Conservation (phyloP, 1,284 basidiomycete species). For the Tilletia walkeri region DNA sequence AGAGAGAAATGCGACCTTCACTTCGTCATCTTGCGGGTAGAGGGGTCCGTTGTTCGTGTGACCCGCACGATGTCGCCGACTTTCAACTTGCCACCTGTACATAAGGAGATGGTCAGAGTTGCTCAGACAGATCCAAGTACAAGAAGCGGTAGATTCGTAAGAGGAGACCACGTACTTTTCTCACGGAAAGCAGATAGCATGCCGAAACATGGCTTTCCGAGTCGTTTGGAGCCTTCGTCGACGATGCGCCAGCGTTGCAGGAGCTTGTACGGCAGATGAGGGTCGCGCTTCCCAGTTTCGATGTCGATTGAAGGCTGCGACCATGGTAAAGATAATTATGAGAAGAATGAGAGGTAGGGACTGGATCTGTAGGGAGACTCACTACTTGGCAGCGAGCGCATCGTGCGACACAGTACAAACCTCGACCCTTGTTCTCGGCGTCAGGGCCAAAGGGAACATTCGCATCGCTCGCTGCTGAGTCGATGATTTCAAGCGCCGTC, state of each 20-base stretch:
- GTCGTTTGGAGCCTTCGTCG: conserved; percentile 27
- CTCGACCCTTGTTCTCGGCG: conserved; percentile 34
- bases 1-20: conserved; percentile 17
- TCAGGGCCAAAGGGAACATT: conserved; percentile 27
- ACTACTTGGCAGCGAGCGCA: conserved; percentile 44
- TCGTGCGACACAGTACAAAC: conserved; percentile 40
- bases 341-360: not conserved
- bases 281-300: conserved; percentile 32
- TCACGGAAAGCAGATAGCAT: conserved; percentile 37
- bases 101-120: not conserved
- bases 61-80: conserved; percentile 38
- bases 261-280: conserved; percentile 37
- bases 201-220: conserved; percentile 47
- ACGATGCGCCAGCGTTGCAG: conserved; percentile 44
- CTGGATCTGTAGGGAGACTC: not conserved
- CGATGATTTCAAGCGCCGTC: conserved; percentile 40
- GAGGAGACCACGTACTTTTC: conserved; percentile 14
- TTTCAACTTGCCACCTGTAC: conserved; percentile 26
- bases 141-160: not conserved
- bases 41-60: conserved; percentile 36
- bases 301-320: conserved; percentile 11
- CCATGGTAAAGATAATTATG: not conserved
- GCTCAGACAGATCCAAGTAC: not conserved
- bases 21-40: conserved; percentile 20
- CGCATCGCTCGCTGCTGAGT: conserved; percentile 12